phyloP scores from a whole-genome alignment of 345 rosid genomes.

The Lumnitzera racemosa region DNA sequence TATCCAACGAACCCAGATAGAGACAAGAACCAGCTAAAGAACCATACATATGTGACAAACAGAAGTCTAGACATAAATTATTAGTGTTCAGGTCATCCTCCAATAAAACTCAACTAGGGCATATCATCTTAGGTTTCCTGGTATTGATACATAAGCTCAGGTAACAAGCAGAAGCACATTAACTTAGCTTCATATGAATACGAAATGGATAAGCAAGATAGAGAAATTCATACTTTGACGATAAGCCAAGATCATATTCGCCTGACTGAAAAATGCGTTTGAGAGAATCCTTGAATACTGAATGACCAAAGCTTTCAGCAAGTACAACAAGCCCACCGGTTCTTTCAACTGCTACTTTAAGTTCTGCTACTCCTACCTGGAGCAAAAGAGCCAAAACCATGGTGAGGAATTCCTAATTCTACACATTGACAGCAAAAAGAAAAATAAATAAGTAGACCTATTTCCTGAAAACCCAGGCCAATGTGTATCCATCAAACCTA shows the following conservation, averaged over 20 bases:
- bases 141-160: no score
- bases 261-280: conserved; percentile 64
- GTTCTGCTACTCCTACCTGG: conserved; percentile 94
- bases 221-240: conserved; percentile 55
- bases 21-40: no score
- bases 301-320: conserved; percentile 97
- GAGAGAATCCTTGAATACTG: conserved; percentile 84
- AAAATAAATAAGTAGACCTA: neutral
- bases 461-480: no score
- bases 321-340: conserved; percentile 97
- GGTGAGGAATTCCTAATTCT: conserved; percentile 3
- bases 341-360: conserved; percentile 85
- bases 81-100: no score
- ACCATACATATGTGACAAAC: no score
- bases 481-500: no score
- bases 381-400: neutral
- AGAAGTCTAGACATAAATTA: no score
- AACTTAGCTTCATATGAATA: no score
- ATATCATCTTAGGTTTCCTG: no score
- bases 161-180: no score
- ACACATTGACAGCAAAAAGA: neutral
- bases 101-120: no score
- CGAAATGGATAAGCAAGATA: conserved; percentile 9
- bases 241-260: conserved; percentile 74
- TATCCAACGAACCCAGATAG: no score